These are phyloP conservation scores for Colletotrichum siamense DNA, from an alignment of 2,329 filamentous ascomycete genomes.

Conservation along the genomic window DNA sequence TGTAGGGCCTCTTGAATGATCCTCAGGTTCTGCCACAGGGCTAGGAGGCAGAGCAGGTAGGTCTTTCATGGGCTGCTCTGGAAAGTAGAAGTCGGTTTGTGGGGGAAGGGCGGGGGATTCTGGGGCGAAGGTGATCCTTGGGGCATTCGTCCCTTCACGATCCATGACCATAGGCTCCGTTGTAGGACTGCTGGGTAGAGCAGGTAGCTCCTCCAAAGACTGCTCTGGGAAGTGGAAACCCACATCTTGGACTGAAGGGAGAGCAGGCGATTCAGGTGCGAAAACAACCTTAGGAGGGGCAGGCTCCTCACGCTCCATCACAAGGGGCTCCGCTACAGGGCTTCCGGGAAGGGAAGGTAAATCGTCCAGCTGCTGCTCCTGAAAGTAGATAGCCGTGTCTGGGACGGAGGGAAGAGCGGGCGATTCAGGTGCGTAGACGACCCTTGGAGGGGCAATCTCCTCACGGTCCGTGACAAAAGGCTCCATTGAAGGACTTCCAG, in stretches of 20 bases:
- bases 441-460: neutral
- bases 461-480: neutral
- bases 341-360: conserved; percentile 2
- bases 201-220: neutral
- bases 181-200: neutral
- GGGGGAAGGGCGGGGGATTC: neutral
- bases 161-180: neutral
- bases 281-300: neutral
- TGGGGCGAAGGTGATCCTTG: neutral
- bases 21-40: neutral
- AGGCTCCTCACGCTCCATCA: neutral
- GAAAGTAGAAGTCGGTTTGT: neutral
- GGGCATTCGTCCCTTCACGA: neutral
- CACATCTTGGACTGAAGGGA: neutral
- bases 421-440: neutral
- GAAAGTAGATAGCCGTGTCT: neutral
- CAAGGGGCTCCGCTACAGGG: neutral
- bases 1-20: neutral
- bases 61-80: neutral
- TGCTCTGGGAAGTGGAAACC: neutral
- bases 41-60: neutral
- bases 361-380: neutral
- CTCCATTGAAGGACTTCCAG: conserved; percentile 8
- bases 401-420: neutral
- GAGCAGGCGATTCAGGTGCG: neutral